These are phyloP conservation scores for Sanghuangporus weigelae DNA, from an alignment of 1,284 basidiomycete genomes.

Conservation along the genomic window DNA sequence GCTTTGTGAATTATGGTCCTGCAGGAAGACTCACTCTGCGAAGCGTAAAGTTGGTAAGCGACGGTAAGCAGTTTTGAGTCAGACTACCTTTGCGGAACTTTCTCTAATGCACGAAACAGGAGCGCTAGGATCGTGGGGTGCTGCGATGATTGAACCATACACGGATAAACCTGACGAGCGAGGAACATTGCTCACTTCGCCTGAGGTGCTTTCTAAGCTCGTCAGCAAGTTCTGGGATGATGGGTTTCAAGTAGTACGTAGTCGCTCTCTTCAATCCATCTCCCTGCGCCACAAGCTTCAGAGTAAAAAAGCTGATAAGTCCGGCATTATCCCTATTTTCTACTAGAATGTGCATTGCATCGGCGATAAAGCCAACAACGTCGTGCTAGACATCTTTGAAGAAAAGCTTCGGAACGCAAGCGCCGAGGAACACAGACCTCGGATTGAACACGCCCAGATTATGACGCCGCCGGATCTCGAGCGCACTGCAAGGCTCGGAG, in stretches of 20 bases:
- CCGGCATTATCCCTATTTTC: constrained; percentile 1
- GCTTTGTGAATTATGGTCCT: constrained; percentile 55
- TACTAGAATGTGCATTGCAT: constrained; percentile 86
- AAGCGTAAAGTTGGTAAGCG: constrained; percentile 79
- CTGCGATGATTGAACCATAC: constrained; percentile 84
- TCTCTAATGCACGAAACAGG: constrained; percentile 35
- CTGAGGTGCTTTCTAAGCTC: constrained; percentile 46
- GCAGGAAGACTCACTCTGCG: constrained; percentile 65
- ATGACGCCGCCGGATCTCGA: constrained; percentile 36
- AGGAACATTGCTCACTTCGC: constrained; percentile 63
- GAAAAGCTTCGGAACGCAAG: constrained; percentile 29
- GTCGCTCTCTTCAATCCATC: not conserved
- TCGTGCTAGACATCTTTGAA: constrained; percentile 79
- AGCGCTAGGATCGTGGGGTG: constrained; percentile 88
- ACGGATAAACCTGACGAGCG: constrained; percentile 66
- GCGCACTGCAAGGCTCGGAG: constrained; percentile 38
- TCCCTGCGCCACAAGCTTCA: not conserved
- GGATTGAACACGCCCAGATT: constrained; percentile 54
- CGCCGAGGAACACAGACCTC: constrained; percentile 29
- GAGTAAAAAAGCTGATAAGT: not conserved
- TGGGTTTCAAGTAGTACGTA: constrained; percentile 65
- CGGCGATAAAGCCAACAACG: constrained; percentile 83
- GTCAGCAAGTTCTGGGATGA: constrained; percentile 64
- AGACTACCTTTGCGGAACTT: not conserved
- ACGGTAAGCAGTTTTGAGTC: constrained; percentile 42